These are phyloP conservation scores for Arbutus unedo DNA, from an alignment of 148 eudicot genomes.

Conservation along the genomic window DNA sequence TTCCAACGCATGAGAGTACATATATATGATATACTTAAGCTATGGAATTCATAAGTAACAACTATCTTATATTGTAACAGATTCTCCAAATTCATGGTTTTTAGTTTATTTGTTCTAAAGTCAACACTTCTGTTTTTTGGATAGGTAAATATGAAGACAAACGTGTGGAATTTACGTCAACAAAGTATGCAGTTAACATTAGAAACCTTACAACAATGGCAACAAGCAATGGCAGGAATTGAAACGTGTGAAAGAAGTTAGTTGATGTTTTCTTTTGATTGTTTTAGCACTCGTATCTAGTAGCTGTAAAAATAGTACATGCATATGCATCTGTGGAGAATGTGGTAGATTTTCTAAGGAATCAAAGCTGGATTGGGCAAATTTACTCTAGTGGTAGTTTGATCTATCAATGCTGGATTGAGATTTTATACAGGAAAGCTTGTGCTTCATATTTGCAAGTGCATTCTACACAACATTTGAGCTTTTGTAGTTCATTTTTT, in stretches of 20 bases:
- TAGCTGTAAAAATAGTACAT: neutral
- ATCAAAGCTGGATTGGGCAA: too few relatives aligned
- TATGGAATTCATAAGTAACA: neutral
- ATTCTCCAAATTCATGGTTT: too few relatives aligned
- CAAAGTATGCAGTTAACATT: slow-evolving; percentile 19
- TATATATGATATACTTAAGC: too few relatives aligned
- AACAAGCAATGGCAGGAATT: slow-evolving; percentile 20
- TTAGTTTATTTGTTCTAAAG: neutral
- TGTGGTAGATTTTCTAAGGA: neutral
- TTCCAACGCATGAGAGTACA: neutral
- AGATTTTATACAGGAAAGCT: too few relatives aligned
- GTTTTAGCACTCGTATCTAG: neutral
- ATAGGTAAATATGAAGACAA: neutral
- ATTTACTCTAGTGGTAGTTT: too few relatives aligned
- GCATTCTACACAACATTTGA: too few relatives aligned
- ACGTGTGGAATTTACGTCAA: slow-evolving; percentile 18
- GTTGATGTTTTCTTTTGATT: too few relatives aligned
- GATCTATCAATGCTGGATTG: too few relatives aligned
- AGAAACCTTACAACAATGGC: slow-evolving; percentile 13
- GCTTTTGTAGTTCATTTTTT: too few relatives aligned
- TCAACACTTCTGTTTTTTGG: neutral
- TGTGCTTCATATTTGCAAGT: too few relatives aligned
- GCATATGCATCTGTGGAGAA: neutral
- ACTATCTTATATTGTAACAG: neutral
- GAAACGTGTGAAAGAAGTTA: slow-evolving; percentile 21